Evolutionary conservation across 2,329 filamentous ascomycete genomes (phyloP).

Genomic region (Xylariaceae sp.): DNA sequence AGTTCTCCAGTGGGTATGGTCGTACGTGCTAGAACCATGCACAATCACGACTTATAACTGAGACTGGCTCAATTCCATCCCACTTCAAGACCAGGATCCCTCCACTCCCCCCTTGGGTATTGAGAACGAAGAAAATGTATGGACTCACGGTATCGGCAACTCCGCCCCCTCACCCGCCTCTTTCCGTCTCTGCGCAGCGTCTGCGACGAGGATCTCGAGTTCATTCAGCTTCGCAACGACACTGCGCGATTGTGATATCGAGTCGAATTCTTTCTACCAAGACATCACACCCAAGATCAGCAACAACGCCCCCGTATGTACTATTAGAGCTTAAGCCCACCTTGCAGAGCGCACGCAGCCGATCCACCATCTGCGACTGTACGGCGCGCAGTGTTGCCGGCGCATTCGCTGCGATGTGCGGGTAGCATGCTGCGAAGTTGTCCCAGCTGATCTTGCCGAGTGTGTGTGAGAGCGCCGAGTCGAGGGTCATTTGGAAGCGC

Average conservation of each 20-base stretch:
- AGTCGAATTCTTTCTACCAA: constrained; percentile 50
- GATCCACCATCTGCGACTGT: constrained; percentile 53
- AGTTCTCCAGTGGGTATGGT: constrained; percentile 31
- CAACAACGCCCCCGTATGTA: too few relatives aligned
- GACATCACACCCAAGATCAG: not conserved
- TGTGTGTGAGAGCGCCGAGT: constrained; percentile 47
- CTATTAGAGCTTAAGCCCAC: constrained; percentile 27
- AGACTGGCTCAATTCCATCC: not conserved
- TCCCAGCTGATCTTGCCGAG: constrained; percentile 51
- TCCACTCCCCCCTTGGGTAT: not conserved
- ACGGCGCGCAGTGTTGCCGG: constrained; percentile 49
- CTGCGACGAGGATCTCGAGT: constrained; percentile 50
- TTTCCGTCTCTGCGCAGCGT: constrained; percentile 40
- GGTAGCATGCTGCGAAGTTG: constrained; percentile 57
- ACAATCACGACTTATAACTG: constrained; percentile 21
- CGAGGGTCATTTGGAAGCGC: constrained; percentile 51
- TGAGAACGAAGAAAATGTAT: not conserved
- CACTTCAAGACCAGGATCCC: not conserved
- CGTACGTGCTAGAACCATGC: constrained; percentile 22
- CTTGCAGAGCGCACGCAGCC: constrained; percentile 49
- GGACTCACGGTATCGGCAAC: constrained; percentile 42
- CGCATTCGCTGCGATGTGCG: constrained; percentile 49
- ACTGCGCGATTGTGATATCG: constrained; percentile 45
- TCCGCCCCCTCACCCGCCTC: constrained; percentile 26
- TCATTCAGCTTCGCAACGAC: constrained; percentile 56